These are phyloP conservation scores for Agrostemma githago DNA, from an alignment of 148 eudicot genomes.

Conservation along the genomic window DNA sequence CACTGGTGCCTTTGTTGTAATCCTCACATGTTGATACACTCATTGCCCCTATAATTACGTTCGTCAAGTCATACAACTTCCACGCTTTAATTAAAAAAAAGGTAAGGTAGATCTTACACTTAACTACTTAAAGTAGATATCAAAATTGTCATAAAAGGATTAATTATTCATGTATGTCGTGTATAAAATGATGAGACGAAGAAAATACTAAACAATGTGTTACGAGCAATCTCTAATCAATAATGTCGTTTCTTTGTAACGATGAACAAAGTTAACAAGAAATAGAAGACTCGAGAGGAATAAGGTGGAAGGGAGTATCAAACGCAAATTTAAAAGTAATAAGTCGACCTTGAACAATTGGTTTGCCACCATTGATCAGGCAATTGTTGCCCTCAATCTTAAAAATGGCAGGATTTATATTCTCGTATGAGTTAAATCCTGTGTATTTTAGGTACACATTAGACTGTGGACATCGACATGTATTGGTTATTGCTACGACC, in stretches of 20 bases:
- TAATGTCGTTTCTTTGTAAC: no score
- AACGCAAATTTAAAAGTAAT: slow-evolving; percentile 17
- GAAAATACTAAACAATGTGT: background rate
- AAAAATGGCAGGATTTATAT: background rate
- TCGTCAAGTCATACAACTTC: no score
- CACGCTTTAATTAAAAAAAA: no score
- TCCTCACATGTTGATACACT: no score
- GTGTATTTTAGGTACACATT: slow-evolving; percentile 14
- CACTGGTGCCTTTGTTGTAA: no score
- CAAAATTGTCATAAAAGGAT: no score
- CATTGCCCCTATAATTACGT: no score
- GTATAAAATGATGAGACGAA: background rate
- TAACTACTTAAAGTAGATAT: no score
- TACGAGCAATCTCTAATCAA: no score
- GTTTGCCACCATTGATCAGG: slow-evolving; percentile 16
- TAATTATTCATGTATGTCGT: no score
- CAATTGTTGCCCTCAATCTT: slow-evolving; percentile 18
- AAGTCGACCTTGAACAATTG: slow-evolving; percentile 2
- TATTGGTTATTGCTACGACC: background rate
- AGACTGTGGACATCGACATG: slow-evolving; percentile 11
- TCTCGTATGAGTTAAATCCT: slow-evolving; percentile 8
- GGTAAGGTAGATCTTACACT: no score
- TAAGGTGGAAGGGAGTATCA: slow-evolving; percentile 12
- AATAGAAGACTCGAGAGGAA: slow-evolving; percentile 8
- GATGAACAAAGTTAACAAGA: background rate